These are phyloP conservation scores for Alternaria ethzedia DNA, from an alignment of 2,329 filamentous ascomycete genomes.

Conservation along the genomic window DNA sequence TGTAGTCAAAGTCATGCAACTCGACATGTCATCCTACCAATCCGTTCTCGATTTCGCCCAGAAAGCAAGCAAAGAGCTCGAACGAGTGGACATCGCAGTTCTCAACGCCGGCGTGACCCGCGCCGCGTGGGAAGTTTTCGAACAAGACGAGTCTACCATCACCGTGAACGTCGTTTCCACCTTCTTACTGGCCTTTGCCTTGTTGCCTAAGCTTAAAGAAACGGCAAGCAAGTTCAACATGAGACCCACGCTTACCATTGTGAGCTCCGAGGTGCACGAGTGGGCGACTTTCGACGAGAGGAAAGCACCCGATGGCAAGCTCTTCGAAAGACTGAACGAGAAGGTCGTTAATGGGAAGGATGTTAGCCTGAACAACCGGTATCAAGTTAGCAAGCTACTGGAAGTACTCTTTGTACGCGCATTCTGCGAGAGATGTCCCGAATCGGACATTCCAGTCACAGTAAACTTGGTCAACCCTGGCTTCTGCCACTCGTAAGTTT, in stretches of 20 bases:
- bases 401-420: constrained; percentile 34
- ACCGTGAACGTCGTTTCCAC: constrained; percentile 52
- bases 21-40: constrained; percentile 52
- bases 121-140: constrained; percentile 28
- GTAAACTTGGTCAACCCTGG: constrained; percentile 46
- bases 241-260: constrained; percentile 39
- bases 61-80: constrained; percentile 25
- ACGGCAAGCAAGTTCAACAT: constrained; percentile 31
- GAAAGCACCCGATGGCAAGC: constrained; percentile 28
- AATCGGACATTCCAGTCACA: constrained; percentile 32
- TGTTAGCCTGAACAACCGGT: constrained; percentile 27
- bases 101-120: constrained; percentile 49
- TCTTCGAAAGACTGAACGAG: constrained; percentile 38
- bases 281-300: constrained; percentile 33
- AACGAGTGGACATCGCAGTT: constrained; percentile 46
- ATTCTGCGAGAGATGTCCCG: constrained; percentile 25
- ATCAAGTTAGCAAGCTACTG: constrained; percentile 41
- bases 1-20: constrained; percentile 54
- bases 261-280: constrained; percentile 42
- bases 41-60: constrained; percentile 47
- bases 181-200: constrained; percentile 41
- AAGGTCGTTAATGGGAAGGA: constrained; percentile 9
- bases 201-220: constrained; percentile 35
- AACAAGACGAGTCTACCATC: constrained; percentile 43
- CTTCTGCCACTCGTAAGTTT: constrained; percentile 37